Evolutionary conservation across 2,329 filamentous ascomycete genomes (phyloP).

Genomic region (Macroventuria anomochaeta): DNA sequence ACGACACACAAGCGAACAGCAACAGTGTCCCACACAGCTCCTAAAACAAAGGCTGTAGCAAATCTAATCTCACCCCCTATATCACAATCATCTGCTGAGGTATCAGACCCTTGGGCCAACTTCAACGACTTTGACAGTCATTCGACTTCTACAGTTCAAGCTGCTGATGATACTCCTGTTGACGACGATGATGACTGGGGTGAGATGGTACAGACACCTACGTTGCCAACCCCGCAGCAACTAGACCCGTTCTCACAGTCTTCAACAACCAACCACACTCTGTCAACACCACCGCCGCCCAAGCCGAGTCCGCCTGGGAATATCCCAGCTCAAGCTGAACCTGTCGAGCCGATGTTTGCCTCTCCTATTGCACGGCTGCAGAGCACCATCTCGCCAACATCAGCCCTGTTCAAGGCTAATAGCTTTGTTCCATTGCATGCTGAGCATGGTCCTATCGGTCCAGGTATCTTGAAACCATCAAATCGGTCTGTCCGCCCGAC

Average conservation of each 20-base stretch:
- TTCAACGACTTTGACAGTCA: slow-evolving; percentile 23
- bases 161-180: slow-evolving; percentile 15
- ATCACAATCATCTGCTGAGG: slow-evolving; percentile 6
- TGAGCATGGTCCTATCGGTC: slow-evolving; percentile 41
- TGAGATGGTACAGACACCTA: slow-evolving; percentile 49
- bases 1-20: slow-evolving; percentile 24
- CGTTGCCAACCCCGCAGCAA: slow-evolving; percentile 29
- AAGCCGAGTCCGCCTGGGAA: slow-evolving; percentile 20
- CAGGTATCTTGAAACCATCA: slow-evolving; percentile 35
- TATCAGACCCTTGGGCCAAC: slow-evolving; percentile 25
- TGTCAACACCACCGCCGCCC: slow-evolving; percentile 18
- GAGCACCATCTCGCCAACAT: slow-evolving; percentile 44
- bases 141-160: slow-evolving; percentile 6
- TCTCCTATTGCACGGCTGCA: slow-evolving; percentile 42
- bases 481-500: slow-evolving; percentile 20
- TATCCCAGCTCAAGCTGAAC: slow-evolving; percentile 16
- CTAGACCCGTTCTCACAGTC: slow-evolving; percentile 20
- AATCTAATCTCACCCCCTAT: slow-evolving; percentile 18
- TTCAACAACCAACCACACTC: slow-evolving; percentile 12
- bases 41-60: slow-evolving; percentile 27
- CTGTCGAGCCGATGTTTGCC: slow-evolving; percentile 32
- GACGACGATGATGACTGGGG: slow-evolving; percentile 50
- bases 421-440: slow-evolving; percentile 34
- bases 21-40: slow-evolving; percentile 8
- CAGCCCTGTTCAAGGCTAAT: slow-evolving; percentile 39